phyloP scores from a whole-genome alignment of 345 rosid species.

The Cardiospermum halicacabum region DNA sequence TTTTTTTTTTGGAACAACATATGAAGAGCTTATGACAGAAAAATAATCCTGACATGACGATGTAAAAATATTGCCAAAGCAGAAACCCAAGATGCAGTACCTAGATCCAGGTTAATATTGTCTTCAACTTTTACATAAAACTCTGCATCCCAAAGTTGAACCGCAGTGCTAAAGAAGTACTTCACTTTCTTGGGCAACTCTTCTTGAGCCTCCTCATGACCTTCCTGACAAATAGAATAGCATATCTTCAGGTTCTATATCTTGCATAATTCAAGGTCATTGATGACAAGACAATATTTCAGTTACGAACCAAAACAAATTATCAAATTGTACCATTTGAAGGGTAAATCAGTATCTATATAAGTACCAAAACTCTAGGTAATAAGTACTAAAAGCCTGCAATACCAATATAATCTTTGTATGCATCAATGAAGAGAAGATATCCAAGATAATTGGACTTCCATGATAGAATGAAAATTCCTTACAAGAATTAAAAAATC shows the following conservation, averaged over 20 bases:
- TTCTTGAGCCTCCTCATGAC: slow-evolving; percentile 93
- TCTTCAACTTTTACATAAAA: slow-evolving; percentile 90
- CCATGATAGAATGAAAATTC: slow-evolving; percentile 17
- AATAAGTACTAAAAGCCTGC: neutral
- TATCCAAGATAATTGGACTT: neutral
- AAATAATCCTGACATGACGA: slow-evolving; percentile 5
- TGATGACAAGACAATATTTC: slow-evolving; percentile 2
- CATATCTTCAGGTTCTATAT: slow-evolving; percentile 10
- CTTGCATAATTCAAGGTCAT: slow-evolving; percentile 8
- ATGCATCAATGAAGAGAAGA: slow-evolving; percentile 14
- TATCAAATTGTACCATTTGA: neutral
- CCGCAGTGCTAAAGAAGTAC: slow-evolving; percentile 79
- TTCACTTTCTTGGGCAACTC: slow-evolving; percentile 87
- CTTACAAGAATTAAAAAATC: slow-evolving; percentile 93
- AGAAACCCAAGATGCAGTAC: slow-evolving; percentile 34
- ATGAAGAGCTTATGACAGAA: neutral
- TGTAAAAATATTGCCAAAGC: slow-evolving; percentile 9
- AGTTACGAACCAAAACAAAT: neutral
- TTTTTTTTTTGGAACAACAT: too few species aligned
- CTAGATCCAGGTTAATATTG: slow-evolving; percentile 71
- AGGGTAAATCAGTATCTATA: neutral
- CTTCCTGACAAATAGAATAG: slow-evolving; percentile 50
- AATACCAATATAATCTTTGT: neutral
- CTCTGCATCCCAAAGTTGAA: slow-evolving; percentile 93
- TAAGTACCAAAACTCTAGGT: slow-evolving; percentile 1